A percentile compares a stretch with the other conserved stretches of the same genome.
These are phyloP conservation scores for Boeremia exigua DNA, from an alignment of 2,329 filamentous ascomycete species.

Conservation along the genomic window DNA sequence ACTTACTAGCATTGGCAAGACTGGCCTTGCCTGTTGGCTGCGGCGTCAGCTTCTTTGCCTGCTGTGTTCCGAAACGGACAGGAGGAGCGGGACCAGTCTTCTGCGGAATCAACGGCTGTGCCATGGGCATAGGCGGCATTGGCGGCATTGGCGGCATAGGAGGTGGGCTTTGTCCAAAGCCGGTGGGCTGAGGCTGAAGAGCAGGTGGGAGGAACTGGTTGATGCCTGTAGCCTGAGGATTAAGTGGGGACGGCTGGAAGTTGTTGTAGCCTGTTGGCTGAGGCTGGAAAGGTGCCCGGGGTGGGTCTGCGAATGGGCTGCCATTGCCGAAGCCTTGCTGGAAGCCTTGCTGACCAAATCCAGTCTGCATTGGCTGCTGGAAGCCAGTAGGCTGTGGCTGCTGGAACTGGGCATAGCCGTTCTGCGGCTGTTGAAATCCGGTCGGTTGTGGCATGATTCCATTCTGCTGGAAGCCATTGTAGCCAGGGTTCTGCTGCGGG, in stretches of 20 bases:
- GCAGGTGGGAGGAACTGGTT: slow-evolving; percentile 54
- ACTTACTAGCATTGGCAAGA: slow-evolving; percentile 94
- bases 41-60: slow-evolving; percentile 76
- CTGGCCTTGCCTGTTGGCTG: slow-evolving; percentile 94
- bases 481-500: slow-evolving; percentile 43
- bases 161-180: slow-evolving; percentile 59
- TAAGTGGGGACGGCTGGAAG: slow-evolving; percentile 48
- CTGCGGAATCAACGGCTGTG: slow-evolving; percentile 72
- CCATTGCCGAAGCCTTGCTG: slow-evolving; percentile 54
- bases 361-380: slow-evolving; percentile 58
- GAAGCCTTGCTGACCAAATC: slow-evolving; percentile 29
- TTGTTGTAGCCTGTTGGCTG: slow-evolving; percentile 50
- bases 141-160: slow-evolving; percentile 65
- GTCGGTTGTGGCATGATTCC: slow-evolving; percentile 49
- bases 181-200: slow-evolving; percentile 62
- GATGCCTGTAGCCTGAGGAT: slow-evolving; percentile 62
- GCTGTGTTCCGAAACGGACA: slow-evolving; percentile 83
- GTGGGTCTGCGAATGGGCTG: slow-evolving; percentile 62
- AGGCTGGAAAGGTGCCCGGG: slow-evolving; percentile 53
- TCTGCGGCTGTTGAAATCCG: slow-evolving; percentile 56
- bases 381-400: slow-evolving; percentile 52
- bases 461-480: slow-evolving; percentile 40
- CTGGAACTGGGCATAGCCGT: slow-evolving; percentile 50
- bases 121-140: slow-evolving; percentile 48
- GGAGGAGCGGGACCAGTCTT: slow-evolving; percentile 86